Base-by-base conservation (phyloP, 495 filamentous ascomycete genomes). In the Mycothermus thermophilus region DNA sequence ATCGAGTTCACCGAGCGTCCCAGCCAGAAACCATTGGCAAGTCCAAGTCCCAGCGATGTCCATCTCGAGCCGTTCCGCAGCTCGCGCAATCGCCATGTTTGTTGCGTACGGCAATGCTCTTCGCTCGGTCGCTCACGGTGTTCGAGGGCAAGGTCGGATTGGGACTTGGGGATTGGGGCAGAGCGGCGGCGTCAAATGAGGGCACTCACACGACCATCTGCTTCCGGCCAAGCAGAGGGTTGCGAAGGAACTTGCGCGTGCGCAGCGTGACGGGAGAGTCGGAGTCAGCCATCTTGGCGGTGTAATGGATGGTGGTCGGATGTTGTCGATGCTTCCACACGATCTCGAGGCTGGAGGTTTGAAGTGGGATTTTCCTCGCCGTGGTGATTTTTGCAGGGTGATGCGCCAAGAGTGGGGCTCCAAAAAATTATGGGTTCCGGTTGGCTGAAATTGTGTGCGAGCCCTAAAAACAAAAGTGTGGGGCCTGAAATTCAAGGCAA, bases 171-270 rank as follows among this genome's bases (percentile, higher is more conserved):
- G n/a, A n/a, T n/a, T n/a, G n/a, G n/a, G n/a, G n/a, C n/a, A n/a
- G n/a, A n/a, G n/a, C n/a, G n/a, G n/a, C n/a, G n/a, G n/a, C n/a
- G n/a, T n/a, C n/a, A n/a, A n/a, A n/a, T n/a, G 43, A 33, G 41
- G 31, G 35, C 55, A 82, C 92, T 76, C 88, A 99, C 90, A 96
- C 83, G 68, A 99, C 92, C 90, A 99, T 96, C 77, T 99, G 92
- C 74, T 90, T 94, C 58, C 88, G 80, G 57, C 77, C 87, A 48
- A 99, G 81, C 59, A 99, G 83, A 60, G 92, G 81, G 74, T 99
- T 99, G 68, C 85, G 80, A 65, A 96, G 92, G 84, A 99, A 99
- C 74, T 99, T 99, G 80, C 92, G 88, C 64, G 92, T 99, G 68
- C 92, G 83, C 72, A 99, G 69, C 51, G 90, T 97, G 58, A 99